phyloP scores from a whole-genome alignment of 768 basidiomycete genomes.

The Russula compacta region DNA sequence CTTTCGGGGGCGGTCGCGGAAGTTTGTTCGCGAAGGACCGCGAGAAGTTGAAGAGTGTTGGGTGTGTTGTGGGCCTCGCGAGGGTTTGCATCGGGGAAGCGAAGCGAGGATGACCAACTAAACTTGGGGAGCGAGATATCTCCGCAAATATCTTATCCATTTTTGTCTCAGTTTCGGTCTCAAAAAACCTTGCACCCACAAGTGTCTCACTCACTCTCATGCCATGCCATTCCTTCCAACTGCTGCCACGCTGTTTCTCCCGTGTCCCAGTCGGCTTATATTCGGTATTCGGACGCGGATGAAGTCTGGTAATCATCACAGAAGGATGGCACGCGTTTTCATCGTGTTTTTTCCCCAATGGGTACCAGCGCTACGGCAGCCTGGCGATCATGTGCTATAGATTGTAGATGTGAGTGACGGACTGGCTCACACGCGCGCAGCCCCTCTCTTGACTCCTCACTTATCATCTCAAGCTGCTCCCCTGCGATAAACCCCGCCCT shows the following conservation, averaged over 20 bases:
- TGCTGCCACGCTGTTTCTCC: not conserved
- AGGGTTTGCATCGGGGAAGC: not conserved
- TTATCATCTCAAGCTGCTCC: not conserved
- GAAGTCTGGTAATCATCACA: not conserved
- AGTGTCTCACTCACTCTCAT: not conserved
- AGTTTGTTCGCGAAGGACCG: constrained; percentile 10
- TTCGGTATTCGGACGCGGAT: not conserved
- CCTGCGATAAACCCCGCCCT: not conserved
- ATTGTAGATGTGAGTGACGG: not conserved
- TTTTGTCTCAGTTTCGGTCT: not conserved
- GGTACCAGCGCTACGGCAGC: constrained; percentile 9
- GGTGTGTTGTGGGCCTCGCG: not conserved
- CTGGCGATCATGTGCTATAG: not conserved
- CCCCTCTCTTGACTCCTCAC: not conserved
- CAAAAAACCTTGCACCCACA: not conserved
- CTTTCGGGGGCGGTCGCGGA: constrained; percentile 17
- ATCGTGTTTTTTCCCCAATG: not conserved
- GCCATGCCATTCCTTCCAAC: not conserved
- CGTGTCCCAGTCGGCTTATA: not conserved
- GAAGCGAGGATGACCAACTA: too few relatives aligned
- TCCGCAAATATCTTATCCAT: not conserved
- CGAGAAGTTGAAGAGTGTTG: not conserved
- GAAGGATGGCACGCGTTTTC: not conserved
- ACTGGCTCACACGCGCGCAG: not conserved
- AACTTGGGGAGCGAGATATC: too few relatives aligned